Evolutionary conservation across 345 rosid genomes (phyloP).

Genomic region (Balakata baccata): DNA sequence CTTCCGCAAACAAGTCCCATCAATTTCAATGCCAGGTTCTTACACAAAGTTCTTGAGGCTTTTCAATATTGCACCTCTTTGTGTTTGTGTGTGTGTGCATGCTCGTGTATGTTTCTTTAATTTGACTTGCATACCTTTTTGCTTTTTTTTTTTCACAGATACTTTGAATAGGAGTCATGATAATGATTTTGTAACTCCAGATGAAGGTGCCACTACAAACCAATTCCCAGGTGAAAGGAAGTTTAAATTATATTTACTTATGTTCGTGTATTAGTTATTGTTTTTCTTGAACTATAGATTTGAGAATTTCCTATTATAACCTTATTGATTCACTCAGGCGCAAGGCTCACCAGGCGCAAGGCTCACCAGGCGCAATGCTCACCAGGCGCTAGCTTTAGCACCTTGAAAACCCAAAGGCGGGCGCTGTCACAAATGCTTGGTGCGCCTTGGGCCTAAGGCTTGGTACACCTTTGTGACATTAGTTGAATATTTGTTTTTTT

Average conservation of each 20-base stretch:
- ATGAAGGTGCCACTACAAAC: conserved; percentile 24
- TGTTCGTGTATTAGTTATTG: background rate
- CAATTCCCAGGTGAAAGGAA: conserved; percentile 24
- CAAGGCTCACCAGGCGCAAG: too few relatives aligned
- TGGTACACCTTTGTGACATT: too few relatives aligned
- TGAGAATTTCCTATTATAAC: background rate
- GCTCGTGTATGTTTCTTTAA: background rate
- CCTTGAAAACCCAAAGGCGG: too few relatives aligned
- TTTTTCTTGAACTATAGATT: background rate
- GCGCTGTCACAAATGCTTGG: too few relatives aligned
- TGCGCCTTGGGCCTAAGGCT: too few relatives aligned
- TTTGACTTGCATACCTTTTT: background rate
- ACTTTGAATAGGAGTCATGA: conserved; percentile 24
- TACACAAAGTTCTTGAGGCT: conserved; percentile 2
- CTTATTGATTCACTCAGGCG: background rate
- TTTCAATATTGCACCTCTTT: background rate
- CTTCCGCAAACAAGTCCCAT: conserved; percentile 45
- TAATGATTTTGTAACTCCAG: conserved; percentile 33
- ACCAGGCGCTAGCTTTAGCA: too few relatives aligned
- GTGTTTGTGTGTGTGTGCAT: background rate
- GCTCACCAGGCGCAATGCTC: too few relatives aligned
- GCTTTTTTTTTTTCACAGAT: conserved; percentile 22
- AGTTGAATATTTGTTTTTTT: too few relatives aligned
- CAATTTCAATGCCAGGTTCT: conserved; percentile 37
- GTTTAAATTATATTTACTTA: background rate